Base-by-base conservation (phyloP, 306 rosid genomes). In the Medicago lupulina region DNA sequence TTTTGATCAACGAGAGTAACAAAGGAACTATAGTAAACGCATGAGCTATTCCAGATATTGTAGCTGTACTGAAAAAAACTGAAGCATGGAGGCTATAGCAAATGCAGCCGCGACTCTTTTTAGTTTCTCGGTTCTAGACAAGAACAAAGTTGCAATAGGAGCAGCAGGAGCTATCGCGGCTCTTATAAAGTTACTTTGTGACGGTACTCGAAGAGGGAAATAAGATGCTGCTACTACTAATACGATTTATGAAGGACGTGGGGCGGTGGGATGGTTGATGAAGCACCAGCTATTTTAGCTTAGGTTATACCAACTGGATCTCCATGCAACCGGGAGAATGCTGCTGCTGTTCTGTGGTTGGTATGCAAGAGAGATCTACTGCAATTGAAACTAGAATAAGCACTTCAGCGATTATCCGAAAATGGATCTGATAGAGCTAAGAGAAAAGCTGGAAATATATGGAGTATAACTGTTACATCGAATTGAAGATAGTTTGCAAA, bases 111-210 rank as follows among this genome's bases (percentile, higher is more conserved):
- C 99, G 15, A 92, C 99, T 43, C 98, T 96, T 74, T 96, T 96
- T 81, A 92, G 98, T 66, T 87, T 96, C 79, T 92, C 99, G 0
- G 98, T 90, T 11, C 67, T 96, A 21, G 99, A 96, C 31, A 98
- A 96, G 87, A 89, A 90, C 89, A 96, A 90, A 84, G 93, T 90
- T 59, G 86, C 90, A 16, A 92, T 96, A 49, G 99, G 99, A 57
- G 98, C 92, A 51, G 97, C 99, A n/a, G 97, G 99, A 84, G 99
- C 99, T n/a, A 90, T 96, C 70, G 97, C 99, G 12, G 93, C 96
- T 73, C 96, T 96, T 40, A 96, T 96, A 76, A 88, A 79, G 38
- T 76, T 96, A 80, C 97, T 96, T 14, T 85, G 90, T 46, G 93
- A 90, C 79, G 98, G 99, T 54, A 90, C 99, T 70, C 98, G 97